Evolutionary conservation across 73 alveolate genomes (phyloP).

Genomic region (Durusdinium trenchii): DNA sequence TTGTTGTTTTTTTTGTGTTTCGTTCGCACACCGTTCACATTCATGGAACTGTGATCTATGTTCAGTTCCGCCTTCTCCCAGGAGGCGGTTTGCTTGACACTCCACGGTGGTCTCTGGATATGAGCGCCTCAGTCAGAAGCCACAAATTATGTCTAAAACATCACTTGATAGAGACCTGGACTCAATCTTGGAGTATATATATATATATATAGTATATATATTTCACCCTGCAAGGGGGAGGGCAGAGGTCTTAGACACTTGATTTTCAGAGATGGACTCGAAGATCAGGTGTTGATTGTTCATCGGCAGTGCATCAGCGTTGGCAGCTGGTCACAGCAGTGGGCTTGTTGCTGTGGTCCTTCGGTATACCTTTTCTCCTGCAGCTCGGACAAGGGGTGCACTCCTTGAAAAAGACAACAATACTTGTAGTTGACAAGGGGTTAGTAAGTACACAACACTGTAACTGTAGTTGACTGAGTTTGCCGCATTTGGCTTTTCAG

Average conservation of each 20-base stretch:
- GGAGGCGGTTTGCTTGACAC: conserved; percentile 37
- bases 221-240: background rate
- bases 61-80: background rate
- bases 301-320: background rate
- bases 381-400: too few species aligned
- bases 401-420: too few species aligned
- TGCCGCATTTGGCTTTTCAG: too few species aligned
- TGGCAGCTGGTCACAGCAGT: conserved; percentile 36
- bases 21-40: background rate
- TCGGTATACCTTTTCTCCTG: conserved; percentile 55
- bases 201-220: background rate
- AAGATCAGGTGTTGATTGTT: conserved; percentile 52
- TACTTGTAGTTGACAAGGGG: too few species aligned
- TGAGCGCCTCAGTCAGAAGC: background rate
- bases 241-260: background rate
- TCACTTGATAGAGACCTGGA: background rate
- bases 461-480: too few species aligned
- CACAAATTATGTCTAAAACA: background rate
- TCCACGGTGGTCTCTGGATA: conserved; percentile 18
- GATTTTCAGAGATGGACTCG: background rate
- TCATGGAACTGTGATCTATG: too few species aligned
- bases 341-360: conserved; percentile 64
- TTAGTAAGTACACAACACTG: too few species aligned
- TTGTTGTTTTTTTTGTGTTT: background rate
- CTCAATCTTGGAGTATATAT: too few species aligned